Evolutionary conservation across 768 basidiomycete genomes (phyloP).

Genomic region (Tricholoma flavovirens): DNA sequence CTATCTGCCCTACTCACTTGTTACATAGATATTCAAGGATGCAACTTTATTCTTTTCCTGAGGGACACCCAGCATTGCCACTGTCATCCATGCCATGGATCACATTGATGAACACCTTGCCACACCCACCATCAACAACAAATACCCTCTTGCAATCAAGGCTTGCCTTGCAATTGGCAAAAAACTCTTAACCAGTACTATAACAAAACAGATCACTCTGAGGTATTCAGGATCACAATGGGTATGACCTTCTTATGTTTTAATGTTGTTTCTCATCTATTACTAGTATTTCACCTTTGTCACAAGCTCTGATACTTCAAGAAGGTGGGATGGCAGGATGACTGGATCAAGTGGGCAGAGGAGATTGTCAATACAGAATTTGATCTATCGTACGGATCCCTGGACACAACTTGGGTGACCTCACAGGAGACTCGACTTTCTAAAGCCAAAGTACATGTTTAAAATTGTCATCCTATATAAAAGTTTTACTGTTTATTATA

Average conservation of each 20-base stretch:
- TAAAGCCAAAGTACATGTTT: no score
- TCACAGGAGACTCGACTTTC: no score
- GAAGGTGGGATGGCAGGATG: constrained; percentile 15
- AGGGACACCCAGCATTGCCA: not conserved
- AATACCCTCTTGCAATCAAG: not conserved
- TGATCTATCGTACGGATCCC: no score
- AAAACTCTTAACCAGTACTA: constrained; percentile 1
- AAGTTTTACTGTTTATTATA: no score
- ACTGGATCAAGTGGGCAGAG: no score
- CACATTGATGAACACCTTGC: not conserved
- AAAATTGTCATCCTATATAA: no score
- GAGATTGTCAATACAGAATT: no score
- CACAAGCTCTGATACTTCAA: constrained; percentile 19
- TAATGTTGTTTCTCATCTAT: constrained; percentile 8
- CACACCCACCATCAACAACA: not conserved
- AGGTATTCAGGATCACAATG: not conserved
- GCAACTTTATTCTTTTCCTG: not conserved
- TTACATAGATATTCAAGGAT: not conserved
- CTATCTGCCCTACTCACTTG: not conserved
- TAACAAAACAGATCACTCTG: constrained; percentile 3
- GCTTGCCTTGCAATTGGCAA: not conserved
- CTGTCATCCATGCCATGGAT: not conserved
- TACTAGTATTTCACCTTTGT: constrained; percentile 5
- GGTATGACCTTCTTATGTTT: not conserved
- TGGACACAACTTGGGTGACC: no score